A percentile compares a stretch with the other conserved stretches of the same genome.
These are phyloP conservation scores for Aegilops longissima DNA, from an alignment of 176 grass and related monocot genomes.

Conservation along the genomic window DNA sequence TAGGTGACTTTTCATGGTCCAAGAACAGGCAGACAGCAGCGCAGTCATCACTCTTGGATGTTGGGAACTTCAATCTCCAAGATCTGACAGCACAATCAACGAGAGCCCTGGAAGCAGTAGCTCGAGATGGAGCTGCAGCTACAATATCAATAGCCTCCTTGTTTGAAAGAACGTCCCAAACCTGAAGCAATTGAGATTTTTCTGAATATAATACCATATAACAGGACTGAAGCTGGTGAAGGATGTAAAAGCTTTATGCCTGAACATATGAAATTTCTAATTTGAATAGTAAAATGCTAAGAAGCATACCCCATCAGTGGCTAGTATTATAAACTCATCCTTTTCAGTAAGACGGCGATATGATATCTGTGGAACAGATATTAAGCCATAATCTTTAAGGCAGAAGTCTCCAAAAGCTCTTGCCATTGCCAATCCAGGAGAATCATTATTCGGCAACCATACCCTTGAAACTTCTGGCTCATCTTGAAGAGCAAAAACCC, in stretches of 20 bases:
- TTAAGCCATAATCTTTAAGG: slow-evolving; percentile 99
- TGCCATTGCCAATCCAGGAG: slow-evolving; percentile 97
- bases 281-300: slow-evolving; percentile 10
- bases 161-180: slow-evolving; percentile 99
- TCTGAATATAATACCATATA: slow-evolving; percentile 10
- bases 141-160: slow-evolving; percentile 93
- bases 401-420: slow-evolving; percentile 99
- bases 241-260: neutral
- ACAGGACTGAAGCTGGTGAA: slow-evolving; percentile 16
- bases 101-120: slow-evolving; percentile 79
- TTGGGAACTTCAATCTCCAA: slow-evolving; percentile 98
- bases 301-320: slow-evolving; percentile 86
- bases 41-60: slow-evolving; percentile 93
- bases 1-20: slow-evolving; percentile 43
- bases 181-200: slow-evolving; percentile 44
- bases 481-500: slow-evolving; percentile 96
- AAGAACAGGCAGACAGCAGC: slow-evolving; percentile 92
- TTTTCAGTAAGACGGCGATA: slow-evolving; percentile 78
- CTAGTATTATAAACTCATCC: slow-evolving; percentile 93
- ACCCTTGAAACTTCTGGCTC: slow-evolving; percentile 97
- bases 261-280: neutral
- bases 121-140: slow-evolving; percentile 64
- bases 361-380: slow-evolving; percentile 95
- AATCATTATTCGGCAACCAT: slow-evolving; percentile 95
- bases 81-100: slow-evolving; percentile 86